These are phyloP conservation scores for Chytriomyces hyalinus DNA, from an alignment of 192 early-diverging fungal genomes.

Conservation along the genomic window DNA sequence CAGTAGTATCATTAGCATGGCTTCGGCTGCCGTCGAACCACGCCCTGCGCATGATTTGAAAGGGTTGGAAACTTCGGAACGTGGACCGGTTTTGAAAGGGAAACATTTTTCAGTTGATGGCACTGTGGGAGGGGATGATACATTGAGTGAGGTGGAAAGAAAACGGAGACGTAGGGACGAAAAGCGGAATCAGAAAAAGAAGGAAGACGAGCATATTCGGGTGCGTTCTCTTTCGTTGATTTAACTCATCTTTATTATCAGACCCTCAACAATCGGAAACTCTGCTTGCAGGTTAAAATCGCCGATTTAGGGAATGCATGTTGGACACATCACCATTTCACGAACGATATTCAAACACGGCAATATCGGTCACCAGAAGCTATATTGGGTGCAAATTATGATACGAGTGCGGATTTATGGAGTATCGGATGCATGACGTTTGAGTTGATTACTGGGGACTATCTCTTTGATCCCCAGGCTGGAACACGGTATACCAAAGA, in stretches of 20 bases:
- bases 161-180: conserved; percentile 46
- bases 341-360: conserved; percentile 95
- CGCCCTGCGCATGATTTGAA: conserved; percentile 7
- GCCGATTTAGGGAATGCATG: conserved; percentile 97
- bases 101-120: conserved; percentile 5
- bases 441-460: conserved; percentile 92
- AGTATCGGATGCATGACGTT: conserved; percentile 92
- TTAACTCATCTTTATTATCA: background rate
- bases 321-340: conserved; percentile 95
- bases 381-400: conserved; percentile 87
- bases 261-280: too few species aligned
- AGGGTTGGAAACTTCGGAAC: conserved; percentile 16
- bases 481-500: conserved; percentile 85
- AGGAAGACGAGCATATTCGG: conserved; percentile 48
- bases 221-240: conserved; percentile 9
- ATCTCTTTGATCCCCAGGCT: conserved; percentile 91
- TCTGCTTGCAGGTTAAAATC: conserved; percentile 76
- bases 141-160: conserved; percentile 30
- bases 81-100: conserved; percentile 28
- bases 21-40: background rate
- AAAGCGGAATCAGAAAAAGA: conserved; percentile 30
- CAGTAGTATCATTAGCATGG: background rate
- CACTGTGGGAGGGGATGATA: conserved; percentile 13
- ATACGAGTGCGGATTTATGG: conserved; percentile 89
- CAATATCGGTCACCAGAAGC: conserved; percentile 97